A percentile compares a stretch with the other conserved stretches of the same genome.
phyloP scores from a whole-genome alignment of 2,329 filamentous ascomycete species.

The Aspergillus costaricaensis region DNA sequence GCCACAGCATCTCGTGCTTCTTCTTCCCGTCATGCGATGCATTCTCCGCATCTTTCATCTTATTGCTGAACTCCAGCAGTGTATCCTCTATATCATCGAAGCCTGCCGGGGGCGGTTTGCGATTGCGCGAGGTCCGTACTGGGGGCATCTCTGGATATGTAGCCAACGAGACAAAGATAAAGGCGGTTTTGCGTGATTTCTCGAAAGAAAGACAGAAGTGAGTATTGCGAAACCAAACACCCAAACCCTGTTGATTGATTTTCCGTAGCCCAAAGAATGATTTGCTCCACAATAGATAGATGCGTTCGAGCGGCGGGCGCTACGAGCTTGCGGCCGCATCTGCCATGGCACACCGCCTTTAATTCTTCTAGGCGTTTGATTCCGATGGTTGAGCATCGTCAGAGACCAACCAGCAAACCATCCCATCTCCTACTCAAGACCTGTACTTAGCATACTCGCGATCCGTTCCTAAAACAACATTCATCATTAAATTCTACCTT shows the following conservation, averaged over 20 bases:
- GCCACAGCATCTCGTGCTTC: conserved; percentile 93
- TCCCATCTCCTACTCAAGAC: neutral
- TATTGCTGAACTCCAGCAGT: conserved; percentile 66
- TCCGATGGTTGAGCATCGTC: neutral
- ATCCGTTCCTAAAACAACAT: no score
- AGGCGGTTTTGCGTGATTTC: neutral
- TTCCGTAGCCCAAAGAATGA: neutral
- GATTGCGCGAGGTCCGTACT: conserved; percentile 60
- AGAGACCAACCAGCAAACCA: neutral
- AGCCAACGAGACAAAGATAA: neutral
- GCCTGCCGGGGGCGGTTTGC: conserved; percentile 66
- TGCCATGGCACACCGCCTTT: conserved; percentile 14
- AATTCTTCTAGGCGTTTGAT: neutral
- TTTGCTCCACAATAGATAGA: neutral
- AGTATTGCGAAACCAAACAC: neutral
- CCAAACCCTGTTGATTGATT: neutral
- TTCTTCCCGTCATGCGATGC: conserved; percentile 74
- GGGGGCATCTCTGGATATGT: conserved; percentile 57
- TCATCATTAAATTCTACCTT: neutral
- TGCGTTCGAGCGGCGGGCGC: neutral
- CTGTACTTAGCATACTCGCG: neutral
- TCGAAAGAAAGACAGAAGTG: neutral
- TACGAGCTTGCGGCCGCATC: neutral
- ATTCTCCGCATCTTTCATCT: conserved; percentile 82
- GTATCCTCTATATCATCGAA: conserved; percentile 71